A percentile compares a stretch with the other conserved stretches of the same genome.
phyloP scores from a whole-genome alignment of 2,329 filamentous ascomycete species.

The Fusarium globosum region DNA sequence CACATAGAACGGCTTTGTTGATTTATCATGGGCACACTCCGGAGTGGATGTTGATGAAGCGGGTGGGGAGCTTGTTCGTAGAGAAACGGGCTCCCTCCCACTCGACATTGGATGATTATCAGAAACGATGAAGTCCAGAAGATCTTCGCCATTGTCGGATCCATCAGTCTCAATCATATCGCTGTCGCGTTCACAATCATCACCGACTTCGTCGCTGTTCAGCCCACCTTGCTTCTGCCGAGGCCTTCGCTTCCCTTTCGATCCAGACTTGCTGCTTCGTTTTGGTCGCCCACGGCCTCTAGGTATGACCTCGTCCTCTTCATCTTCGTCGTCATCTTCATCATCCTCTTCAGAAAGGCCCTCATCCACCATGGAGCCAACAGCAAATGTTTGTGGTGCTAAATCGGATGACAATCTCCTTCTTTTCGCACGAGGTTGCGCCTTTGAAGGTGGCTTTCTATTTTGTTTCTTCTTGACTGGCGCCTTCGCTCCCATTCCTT shows the following conservation, averaged over 20 bases:
- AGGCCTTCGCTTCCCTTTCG: slow-evolving; percentile 38
- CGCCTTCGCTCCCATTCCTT: neutral
- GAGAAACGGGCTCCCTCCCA: slow-evolving; percentile 47
- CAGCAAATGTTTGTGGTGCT: slow-evolving; percentile 12
- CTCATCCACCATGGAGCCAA: slow-evolving; percentile 31
- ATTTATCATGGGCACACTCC: slow-evolving; percentile 12
- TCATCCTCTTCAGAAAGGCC: slow-evolving; percentile 24
- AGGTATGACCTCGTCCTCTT: slow-evolving; percentile 32
- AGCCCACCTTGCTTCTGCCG: slow-evolving; percentile 46
- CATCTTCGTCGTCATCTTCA: slow-evolving; percentile 38
- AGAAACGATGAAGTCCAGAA: slow-evolving; percentile 68
- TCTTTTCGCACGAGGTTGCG: slow-evolving; percentile 36
- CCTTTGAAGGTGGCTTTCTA: slow-evolving; percentile 23
- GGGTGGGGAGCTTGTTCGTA: slow-evolving; percentile 41
- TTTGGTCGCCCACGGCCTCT: slow-evolving; percentile 28
- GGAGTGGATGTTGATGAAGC: slow-evolving; percentile 35
- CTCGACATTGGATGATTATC: slow-evolving; percentile 58
- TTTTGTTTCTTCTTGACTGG: slow-evolving; percentile 24
- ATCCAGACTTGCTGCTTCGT: slow-evolving; percentile 31
- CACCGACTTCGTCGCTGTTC: slow-evolving; percentile 61
- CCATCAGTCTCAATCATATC: slow-evolving; percentile 59
- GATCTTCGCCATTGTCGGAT: slow-evolving; percentile 61
- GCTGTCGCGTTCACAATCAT: slow-evolving; percentile 63
- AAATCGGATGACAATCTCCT: slow-evolving; percentile 31
- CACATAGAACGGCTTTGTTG: slow-evolving; percentile 51